Percentiles rank a stretch among this genome's conserved stretches.
These are phyloP conservation scores for Oryza meridionalis DNA, from an alignment of 176 grass and related monocot species.

Conservation along the genomic window DNA sequence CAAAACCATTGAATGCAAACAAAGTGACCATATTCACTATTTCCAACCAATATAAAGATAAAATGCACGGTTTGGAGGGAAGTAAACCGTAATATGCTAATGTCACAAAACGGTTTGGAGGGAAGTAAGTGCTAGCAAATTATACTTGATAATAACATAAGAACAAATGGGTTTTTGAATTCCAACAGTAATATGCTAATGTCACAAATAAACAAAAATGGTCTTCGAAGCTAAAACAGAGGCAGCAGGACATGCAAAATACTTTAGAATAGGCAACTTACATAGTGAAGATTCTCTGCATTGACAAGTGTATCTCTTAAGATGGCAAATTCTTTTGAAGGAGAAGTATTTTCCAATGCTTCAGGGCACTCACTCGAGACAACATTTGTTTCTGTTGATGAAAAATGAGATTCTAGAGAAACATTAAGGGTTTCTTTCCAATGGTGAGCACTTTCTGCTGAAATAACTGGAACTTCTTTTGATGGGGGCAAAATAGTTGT, in stretches of 20 bases:
- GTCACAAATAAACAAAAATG: neutral
- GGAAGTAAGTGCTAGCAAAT: conserved; percentile 1
- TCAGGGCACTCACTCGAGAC: conserved; percentile 37
- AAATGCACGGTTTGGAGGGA: neutral
- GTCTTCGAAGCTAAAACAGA: neutral
- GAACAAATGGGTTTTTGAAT: neutral
- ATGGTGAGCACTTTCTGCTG: conserved; percentile 36
- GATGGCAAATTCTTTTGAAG: conserved; percentile 17
- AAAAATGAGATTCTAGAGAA: conserved; percentile 36
- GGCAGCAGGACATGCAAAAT: conserved; percentile 16
- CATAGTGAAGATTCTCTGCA: conserved; percentile 48
- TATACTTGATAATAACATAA: neutral
- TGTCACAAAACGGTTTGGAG: no score
- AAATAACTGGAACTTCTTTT: conserved; percentile 48
- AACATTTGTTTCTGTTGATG: conserved; percentile 51
- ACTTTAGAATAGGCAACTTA: conserved; percentile 38
- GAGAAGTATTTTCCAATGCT: conserved; percentile 14
- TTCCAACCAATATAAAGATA: conserved; percentile 19
- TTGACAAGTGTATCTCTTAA: conserved; percentile 43
- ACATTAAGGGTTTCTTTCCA: conserved; percentile 43
- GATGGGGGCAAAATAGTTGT: conserved; percentile 32
- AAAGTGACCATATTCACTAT: neutral
- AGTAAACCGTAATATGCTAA: no score
- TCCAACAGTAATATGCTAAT: neutral
- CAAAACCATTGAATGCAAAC: neutral